Conservation (phyloP, 2,329 filamentous ascomycete genomes). For the Coniochaeta hoffmannii region DNA sequence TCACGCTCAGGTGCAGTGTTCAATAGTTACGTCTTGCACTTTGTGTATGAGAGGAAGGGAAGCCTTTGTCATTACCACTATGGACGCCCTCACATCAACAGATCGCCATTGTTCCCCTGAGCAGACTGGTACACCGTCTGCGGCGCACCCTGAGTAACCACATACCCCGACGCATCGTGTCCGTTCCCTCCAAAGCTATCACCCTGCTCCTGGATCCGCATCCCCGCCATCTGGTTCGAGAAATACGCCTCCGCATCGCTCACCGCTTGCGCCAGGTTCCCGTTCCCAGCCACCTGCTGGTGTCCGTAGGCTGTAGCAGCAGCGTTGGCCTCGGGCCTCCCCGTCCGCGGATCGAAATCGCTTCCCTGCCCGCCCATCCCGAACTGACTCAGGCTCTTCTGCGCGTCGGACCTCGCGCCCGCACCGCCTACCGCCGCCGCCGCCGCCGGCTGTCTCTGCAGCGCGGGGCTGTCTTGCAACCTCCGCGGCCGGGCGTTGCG, state of each 20-base stretch:
- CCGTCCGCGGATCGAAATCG: constrained; percentile 37
- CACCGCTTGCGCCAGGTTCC: constrained; percentile 58
- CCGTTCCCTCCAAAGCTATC: constrained; percentile 57
- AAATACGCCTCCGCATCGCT: constrained; percentile 89
- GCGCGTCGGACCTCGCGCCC: constrained; percentile 36
- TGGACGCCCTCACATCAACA: constrained; percentile 41
- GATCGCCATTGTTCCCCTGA: constrained; percentile 53
- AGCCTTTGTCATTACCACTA: not conserved
- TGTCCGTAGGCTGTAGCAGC: not conserved
- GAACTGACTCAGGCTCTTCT: constrained; percentile 54
- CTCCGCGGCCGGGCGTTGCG: constrained; percentile 75
- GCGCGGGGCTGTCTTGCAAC: constrained; percentile 73
- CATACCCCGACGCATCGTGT: constrained; percentile 44
- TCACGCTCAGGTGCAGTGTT: too few species aligned
- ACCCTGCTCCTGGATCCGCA: constrained; percentile 58
- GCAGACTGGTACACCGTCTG: constrained; percentile 68
- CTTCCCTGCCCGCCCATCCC: constrained; percentile 45
- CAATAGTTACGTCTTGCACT: too few species aligned
- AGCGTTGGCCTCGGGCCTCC: constrained; percentile 11
- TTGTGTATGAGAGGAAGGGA: not conserved
- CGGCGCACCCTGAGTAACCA: constrained; percentile 76
- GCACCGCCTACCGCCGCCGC: constrained; percentile 47
- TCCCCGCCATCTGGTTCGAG: constrained; percentile 66
- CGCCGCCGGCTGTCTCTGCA: constrained; percentile 66
- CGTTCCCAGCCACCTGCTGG: constrained; percentile 11